These are phyloP conservation scores for Theobroma cacao DNA, from an alignment of 345 rosid genomes.

Conservation along the genomic window DNA sequence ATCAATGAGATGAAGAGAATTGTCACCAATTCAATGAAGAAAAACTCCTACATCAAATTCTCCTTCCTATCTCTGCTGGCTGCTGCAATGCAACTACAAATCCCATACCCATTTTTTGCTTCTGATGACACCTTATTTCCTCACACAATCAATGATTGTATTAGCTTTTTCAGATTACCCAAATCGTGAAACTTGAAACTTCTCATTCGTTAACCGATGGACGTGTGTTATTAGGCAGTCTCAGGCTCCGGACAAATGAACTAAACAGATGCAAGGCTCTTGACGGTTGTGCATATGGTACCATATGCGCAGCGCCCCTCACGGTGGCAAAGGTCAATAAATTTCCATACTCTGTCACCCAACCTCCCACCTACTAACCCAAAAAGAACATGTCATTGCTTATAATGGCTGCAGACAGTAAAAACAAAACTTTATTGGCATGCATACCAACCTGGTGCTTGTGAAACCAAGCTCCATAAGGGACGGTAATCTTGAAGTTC, in stretches of 20 bases:
- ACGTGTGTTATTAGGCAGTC: slow-evolving; percentile 57
- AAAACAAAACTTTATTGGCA: background rate
- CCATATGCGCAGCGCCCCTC: slow-evolving; percentile 96
- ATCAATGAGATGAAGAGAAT: background rate
- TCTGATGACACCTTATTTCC: background rate
- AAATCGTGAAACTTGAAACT: slow-evolving; percentile 5
- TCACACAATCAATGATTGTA: background rate
- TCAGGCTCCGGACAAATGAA: slow-evolving; percentile 59
- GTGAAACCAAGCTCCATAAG: slow-evolving; percentile 90
- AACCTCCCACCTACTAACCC: slow-evolving; percentile 80
- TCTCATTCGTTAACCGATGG: slow-evolving; percentile 33
- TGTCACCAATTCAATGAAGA: background rate
- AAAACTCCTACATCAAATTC: background rate
- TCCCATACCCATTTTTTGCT: background rate
- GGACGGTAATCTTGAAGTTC: slow-evolving; percentile 56
- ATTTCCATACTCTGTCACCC: slow-evolving; percentile 80
- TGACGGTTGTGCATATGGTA: slow-evolving; percentile 85
- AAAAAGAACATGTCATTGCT: background rate
- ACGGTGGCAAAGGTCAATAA: slow-evolving; percentile 75
- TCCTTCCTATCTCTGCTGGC: background rate
- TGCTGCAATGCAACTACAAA: no score
- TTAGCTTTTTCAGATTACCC: background rate
- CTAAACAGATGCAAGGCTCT: slow-evolving; percentile 79
- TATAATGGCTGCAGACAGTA: background rate
- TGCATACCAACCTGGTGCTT: slow-evolving; percentile 64